These are phyloP conservation scores for Hericium erinaceus DNA, from an alignment of 768 basidiomycete genomes.

Conservation along the genomic window DNA sequence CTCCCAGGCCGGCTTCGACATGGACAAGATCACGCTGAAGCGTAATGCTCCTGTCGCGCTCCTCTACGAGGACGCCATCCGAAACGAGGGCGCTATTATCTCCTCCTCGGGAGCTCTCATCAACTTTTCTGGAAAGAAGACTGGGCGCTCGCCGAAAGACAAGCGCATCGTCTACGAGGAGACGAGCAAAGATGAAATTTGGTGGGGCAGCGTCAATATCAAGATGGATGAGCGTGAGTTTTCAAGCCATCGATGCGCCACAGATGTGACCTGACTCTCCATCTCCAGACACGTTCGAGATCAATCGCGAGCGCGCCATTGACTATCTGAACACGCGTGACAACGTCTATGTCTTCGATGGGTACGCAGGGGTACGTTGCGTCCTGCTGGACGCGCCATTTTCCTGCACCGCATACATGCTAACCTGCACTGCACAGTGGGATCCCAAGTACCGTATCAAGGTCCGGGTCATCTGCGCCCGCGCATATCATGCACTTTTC, in stretches of 20 bases:
- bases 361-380: conserved; percentile 70
- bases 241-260: background rate
- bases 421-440: conserved; percentile 48
- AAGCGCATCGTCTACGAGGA: conserved; percentile 99
- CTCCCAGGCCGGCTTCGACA: conserved; percentile 98
- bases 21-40: conserved; percentile 93
- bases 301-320: conserved; percentile 97
- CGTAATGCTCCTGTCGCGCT: conserved; percentile 85
- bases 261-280: no score
- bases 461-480: conserved; percentile 96
- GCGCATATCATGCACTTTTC: conserved; percentile 97
- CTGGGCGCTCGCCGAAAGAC: conserved; percentile 95
- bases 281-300: conserved; percentile 85
- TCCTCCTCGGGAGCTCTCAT: conserved; percentile 93
- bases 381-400: background rate
- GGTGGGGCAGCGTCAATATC: conserved; percentile 99
- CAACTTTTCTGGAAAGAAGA: conserved; percentile 99
- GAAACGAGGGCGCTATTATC: conserved; percentile 97
- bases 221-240: conserved; percentile 91
- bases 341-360: conserved; percentile 97
- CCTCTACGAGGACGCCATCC: conserved; percentile 96
- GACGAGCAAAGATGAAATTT: conserved; percentile 91
- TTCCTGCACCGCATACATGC: background rate
- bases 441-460: conserved; percentile 99
- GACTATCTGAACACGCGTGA: conserved; percentile 98